Conservation (phyloP, 768 basidiomycete genomes). For the Mycena belliarum region DNA sequence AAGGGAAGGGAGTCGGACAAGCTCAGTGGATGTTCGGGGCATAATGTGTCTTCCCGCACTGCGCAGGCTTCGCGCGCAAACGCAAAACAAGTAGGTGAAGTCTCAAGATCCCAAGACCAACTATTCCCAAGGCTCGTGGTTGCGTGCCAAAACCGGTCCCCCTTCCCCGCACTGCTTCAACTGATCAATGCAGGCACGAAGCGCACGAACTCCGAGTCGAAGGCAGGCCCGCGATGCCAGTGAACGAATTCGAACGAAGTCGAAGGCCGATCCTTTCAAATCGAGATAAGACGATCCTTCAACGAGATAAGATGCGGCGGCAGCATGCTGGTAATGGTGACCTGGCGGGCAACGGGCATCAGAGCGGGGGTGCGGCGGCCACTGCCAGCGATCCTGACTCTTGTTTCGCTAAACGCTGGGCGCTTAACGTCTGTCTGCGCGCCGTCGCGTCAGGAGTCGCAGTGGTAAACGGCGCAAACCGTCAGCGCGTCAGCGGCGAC, state of each 20-base stretch:
- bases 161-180: conserved; percentile 8
- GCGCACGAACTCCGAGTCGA: too few relatives aligned
- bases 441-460: too few relatives aligned
- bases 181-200: neutral
- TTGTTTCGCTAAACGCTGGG: too few relatives aligned
- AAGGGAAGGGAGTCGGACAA: neutral
- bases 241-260: too few relatives aligned
- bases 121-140: neutral
- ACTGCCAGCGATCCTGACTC: neutral
- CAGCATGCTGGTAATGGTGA: too few relatives aligned
- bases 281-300: too few relatives aligned
- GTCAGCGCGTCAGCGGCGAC: too few relatives aligned
- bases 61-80: neutral
- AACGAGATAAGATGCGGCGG: neutral
- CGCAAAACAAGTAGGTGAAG: neutral
- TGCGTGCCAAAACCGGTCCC: conserved; percentile 2
- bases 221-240: neutral
- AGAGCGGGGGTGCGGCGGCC: conserved; percentile 6
- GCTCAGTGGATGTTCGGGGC: too few relatives aligned
- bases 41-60: neutral
- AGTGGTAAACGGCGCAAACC: too few relatives aligned
- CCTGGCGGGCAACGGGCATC: conserved; percentile 10
- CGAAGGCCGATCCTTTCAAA: conserved; percentile 3
- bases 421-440: too few relatives aligned
- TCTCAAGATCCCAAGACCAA: too few relatives aligned